These are phyloP conservation scores for Elsinoe batatas DNA, from an alignment of 2,329 filamentous ascomycete species.

Conservation along the genomic window DNA sequence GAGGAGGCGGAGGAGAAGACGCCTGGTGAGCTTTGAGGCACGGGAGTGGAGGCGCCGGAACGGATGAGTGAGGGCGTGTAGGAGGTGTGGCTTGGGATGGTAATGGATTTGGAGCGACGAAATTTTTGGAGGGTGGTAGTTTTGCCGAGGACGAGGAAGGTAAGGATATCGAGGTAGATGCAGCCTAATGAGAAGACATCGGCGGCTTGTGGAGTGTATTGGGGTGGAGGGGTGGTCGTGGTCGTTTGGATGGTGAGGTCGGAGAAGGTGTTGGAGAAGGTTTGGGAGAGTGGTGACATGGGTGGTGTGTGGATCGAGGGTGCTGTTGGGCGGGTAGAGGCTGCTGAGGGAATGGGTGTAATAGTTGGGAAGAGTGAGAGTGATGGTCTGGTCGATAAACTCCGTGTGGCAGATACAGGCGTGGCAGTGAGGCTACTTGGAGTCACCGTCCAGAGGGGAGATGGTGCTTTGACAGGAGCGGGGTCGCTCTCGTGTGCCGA, in stretches of 20 bases:
- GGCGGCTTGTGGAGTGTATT: slow-evolving; percentile 33
- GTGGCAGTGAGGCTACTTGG: too few species aligned
- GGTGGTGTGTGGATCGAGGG: slow-evolving; percentile 2
- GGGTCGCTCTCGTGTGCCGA: background rate
- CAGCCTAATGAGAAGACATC: slow-evolving; percentile 67
- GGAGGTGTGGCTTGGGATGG: background rate
- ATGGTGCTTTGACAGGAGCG: background rate
- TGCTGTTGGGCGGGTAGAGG: background rate
- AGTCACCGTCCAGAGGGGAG: background rate
- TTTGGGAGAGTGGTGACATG: slow-evolving; percentile 5
- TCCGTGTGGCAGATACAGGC: too few species aligned
- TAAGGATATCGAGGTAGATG: slow-evolving; percentile 61
- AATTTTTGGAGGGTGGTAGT: slow-evolving; percentile 56
- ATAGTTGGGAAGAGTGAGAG: background rate
- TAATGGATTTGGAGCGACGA: slow-evolving; percentile 46
- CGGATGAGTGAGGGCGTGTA: slow-evolving; percentile 19
- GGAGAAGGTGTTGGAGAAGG: background rate
- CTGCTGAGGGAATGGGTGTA: background rate
- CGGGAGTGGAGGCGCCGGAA: slow-evolving; percentile 6
- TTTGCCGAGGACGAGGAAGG: slow-evolving; percentile 59
- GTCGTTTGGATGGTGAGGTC: background rate
- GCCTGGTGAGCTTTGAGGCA: background rate
- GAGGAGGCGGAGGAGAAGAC: slow-evolving; percentile 12
- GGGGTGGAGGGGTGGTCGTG: background rate
- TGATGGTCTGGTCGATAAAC: background rate